Evolutionary conservation across 2,329 filamentous ascomycete genomes (phyloP), one percentile per base, ranked within the genome.

Genomic region (Teratosphaeria destructans): DNA sequence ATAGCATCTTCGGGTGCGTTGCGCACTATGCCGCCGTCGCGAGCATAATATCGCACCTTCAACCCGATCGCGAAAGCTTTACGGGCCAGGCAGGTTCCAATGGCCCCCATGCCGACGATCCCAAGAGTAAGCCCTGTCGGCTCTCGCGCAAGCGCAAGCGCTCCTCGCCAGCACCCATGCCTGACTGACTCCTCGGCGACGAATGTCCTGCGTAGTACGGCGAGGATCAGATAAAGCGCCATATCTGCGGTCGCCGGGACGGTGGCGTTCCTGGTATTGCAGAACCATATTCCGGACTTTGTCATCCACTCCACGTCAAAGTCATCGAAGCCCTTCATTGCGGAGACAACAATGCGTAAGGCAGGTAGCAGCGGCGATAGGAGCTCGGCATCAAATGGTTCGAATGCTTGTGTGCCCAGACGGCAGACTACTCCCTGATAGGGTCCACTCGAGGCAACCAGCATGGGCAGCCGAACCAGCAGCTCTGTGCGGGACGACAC

Each of bases 41-140:
- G 37, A 43, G 37, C 37, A 43, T 43, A 14, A 43, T 43, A 43
- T 43, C 57, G 27, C 23, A 61, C 61, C 55, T 68, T 67, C 11
- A 43, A n/a, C 12, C 37, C 37, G 37, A 43, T 16, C 4, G 37
- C 37, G 37, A n/a, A 43, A 14, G 37, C 37, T 43, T 43, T 43
- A 3, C 37, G 37, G 37, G 37, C 37, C 37, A 43, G 37, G 12
- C 37, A 43, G 37, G 16, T n/a, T 1, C 75, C 75, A 49, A 77
- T 77, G 5, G 85, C 82, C 2, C 87, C 87, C 3, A 90, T 78
- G 0, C 87, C 88, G 26, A 90, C 79, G 32, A 90, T 78, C 0
- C 86, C 87, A 0, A 90, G 77, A 0, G 75, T 75, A 59, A 82
- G 80, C 14, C 78, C 77, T 19, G 82, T 80, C 1, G 86, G 85